These are phyloP conservation scores for Nidularia sp. DNA, from an alignment of 768 basidiomycete species.

Conservation along the genomic window DNA sequence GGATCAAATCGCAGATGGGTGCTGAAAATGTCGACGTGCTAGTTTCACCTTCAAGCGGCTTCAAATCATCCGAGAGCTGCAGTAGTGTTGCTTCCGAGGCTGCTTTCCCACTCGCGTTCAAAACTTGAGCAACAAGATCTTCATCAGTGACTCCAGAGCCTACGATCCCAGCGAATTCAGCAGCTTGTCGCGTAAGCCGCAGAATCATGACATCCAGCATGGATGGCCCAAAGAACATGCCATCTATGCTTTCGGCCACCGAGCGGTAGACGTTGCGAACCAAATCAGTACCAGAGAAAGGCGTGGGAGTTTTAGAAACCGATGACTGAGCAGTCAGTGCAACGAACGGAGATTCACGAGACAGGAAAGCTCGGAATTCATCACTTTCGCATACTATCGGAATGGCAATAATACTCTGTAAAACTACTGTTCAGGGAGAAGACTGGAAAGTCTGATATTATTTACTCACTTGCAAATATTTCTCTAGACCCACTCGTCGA, in stretches of 20 bases:
- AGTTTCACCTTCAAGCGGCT: conserved; percentile 82
- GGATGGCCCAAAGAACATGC: conserved; percentile 94
- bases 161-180: conserved; percentile 81
- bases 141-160: conserved; percentile 79
- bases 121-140: conserved; percentile 76
- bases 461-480: conserved; percentile 77
- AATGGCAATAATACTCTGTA: conserved; percentile 68
- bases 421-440: background rate
- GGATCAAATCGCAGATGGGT: conserved; percentile 89
- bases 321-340: conserved; percentile 41
- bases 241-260: conserved; percentile 92
- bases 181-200: conserved; percentile 84
- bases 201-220: conserved; percentile 96
- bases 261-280: conserved; percentile 88
- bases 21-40: conserved; percentile 86
- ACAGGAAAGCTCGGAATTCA: conserved; percentile 82
- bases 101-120: conserved; percentile 64
- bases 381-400: conserved; percentile 77
- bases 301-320: conserved; percentile 33
- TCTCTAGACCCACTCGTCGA: conserved; percentile 75
- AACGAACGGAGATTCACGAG: conserved; percentile 81
- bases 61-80: conserved; percentile 73
- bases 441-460: background rate
- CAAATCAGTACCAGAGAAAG: conserved; percentile 68
- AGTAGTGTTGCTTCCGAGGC: conserved; percentile 66